phyloP scores from a whole-genome alignment of 495 filamentous ascomycete genomes.

The Neohortaea acidophila region DNA sequence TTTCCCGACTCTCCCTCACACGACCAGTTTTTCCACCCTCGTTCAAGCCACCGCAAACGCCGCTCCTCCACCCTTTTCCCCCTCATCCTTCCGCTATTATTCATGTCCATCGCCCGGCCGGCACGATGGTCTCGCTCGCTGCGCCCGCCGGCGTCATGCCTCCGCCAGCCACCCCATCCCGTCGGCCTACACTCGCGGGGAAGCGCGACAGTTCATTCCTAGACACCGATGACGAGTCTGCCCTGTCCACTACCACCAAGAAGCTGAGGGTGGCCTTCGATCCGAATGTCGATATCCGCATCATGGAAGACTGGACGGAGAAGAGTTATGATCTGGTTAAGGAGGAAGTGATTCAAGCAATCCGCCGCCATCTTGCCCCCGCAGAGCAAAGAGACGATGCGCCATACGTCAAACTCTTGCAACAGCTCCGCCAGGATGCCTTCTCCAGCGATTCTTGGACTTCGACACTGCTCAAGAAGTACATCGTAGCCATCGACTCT shows the following conservation, averaged over 20 bases:
- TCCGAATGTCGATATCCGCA: slow-evolving; percentile 47
- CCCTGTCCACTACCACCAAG: slow-evolving; percentile 26
- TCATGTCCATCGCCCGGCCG: not conserved
- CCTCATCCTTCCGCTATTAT: no score
- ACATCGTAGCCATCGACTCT: slow-evolving; percentile 63
- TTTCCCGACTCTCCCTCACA: no score
- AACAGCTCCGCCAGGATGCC: slow-evolving; percentile 41
- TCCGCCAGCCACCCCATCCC: slow-evolving; percentile 11
- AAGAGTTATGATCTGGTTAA: slow-evolving; percentile 46
- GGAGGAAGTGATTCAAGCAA: slow-evolving; percentile 56
- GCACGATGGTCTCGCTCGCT: slow-evolving; percentile 17
- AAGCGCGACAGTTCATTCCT: slow-evolving; percentile 16
- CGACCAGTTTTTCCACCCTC: no score
- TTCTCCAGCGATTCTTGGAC: slow-evolving; percentile 34
- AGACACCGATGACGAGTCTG: slow-evolving; percentile 17
- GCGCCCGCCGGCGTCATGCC: slow-evolving; percentile 9
- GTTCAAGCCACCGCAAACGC: no score
- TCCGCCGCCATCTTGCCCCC: slow-evolving; percentile 41
- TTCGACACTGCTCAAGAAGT: slow-evolving; percentile 46
- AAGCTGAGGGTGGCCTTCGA: slow-evolving; percentile 63
- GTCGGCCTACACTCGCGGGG: slow-evolving; percentile 12
- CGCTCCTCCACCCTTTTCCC: no score
- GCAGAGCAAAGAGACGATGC: slow-evolving; percentile 41
- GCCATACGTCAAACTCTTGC: slow-evolving; percentile 57
- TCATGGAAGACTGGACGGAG: slow-evolving; percentile 39